These are phyloP conservation scores for Adansonia gregorii DNA, from an alignment of 441 rosid genomes.

Conservation along the genomic window DNA sequence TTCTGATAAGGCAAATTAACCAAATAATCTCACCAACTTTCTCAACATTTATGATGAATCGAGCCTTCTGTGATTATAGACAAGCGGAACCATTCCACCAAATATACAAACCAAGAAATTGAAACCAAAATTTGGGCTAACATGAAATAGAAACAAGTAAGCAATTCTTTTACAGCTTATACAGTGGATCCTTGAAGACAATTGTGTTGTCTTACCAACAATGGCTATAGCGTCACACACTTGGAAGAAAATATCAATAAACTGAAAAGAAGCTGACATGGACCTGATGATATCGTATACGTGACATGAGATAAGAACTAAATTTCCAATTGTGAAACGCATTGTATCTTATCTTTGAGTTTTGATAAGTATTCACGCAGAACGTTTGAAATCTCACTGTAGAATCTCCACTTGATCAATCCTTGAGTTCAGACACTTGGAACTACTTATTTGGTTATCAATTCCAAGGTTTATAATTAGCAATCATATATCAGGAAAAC, in stretches of 20 bases:
- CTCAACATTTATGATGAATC: not conserved
- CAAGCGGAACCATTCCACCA: constrained; percentile 1
- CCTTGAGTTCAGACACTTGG: not conserved
- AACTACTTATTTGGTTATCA: not conserved
- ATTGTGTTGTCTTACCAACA: not conserved
- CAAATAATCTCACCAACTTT: constrained; percentile 9
- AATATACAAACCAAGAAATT: not conserved
- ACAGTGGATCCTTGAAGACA: not conserved
- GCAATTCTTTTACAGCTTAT: constrained; percentile 8
- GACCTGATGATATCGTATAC: not conserved
- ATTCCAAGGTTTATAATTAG: constrained; percentile 5
- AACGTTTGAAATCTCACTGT: not conserved
- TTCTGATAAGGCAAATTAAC: not conserved
- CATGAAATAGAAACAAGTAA: not conserved
- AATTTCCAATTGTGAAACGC: not conserved
- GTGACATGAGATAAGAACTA: not conserved
- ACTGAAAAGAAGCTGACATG: not conserved
- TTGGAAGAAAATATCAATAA: constrained; percentile 1
- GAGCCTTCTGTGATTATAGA: not conserved
- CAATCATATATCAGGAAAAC: not conserved
- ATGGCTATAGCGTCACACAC: not conserved
- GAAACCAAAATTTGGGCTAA: not conserved
- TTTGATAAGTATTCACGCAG: not conserved
- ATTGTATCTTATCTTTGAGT: not conserved
- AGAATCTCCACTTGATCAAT: not conserved